phyloP scores from a whole-genome alignment of 257 asterid species.

The Solanum pinnatisectum region DNA sequence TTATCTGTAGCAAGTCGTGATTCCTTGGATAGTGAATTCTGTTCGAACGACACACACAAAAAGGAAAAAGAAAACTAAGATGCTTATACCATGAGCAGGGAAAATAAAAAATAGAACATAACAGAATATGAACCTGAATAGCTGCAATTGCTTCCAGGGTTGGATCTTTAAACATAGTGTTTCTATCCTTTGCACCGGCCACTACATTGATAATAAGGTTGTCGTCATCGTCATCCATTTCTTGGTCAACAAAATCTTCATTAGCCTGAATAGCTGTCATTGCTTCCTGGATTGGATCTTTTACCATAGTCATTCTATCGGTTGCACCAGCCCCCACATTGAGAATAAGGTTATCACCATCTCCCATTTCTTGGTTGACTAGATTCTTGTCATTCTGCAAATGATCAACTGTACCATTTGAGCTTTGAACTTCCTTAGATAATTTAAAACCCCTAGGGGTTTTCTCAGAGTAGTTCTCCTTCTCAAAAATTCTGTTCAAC shows the following conservation, averaged over 20 bases:
- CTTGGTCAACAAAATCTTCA: conserved; percentile 32
- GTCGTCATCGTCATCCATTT: conserved; percentile 52
- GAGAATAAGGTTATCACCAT: conserved; percentile 64
- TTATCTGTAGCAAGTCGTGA: not conserved
- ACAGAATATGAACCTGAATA: conserved; percentile 27
- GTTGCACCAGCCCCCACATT: conserved; percentile 41
- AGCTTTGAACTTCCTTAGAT: conserved; percentile 8
- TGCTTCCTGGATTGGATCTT: conserved; percentile 23
- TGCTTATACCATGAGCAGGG: not conserved
- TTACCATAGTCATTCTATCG: conserved; percentile 17
- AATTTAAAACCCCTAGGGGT: conserved; percentile 9
- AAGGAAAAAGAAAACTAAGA: not conserved
- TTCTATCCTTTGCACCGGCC: conserved; percentile 25
- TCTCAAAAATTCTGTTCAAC: conserved; percentile 53
- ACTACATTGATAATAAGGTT: conserved; percentile 57
- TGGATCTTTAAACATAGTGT: conserved; percentile 23
- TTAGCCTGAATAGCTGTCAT: conserved; percentile 31
- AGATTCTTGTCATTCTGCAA: conserved; percentile 19
- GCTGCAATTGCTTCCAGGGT: conserved; percentile 13
- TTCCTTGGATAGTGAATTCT: conserved; percentile 23
- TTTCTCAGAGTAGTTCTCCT: conserved; percentile 24
- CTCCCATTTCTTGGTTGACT: conserved; percentile 35
- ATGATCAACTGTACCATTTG: conserved; percentile 16
- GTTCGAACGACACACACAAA: not conserved
- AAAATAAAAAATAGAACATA: not conserved